Evolutionary conservation across 495 filamentous ascomycete genomes (phyloP).

Genomic region (Talaromyces ruber): DNA sequence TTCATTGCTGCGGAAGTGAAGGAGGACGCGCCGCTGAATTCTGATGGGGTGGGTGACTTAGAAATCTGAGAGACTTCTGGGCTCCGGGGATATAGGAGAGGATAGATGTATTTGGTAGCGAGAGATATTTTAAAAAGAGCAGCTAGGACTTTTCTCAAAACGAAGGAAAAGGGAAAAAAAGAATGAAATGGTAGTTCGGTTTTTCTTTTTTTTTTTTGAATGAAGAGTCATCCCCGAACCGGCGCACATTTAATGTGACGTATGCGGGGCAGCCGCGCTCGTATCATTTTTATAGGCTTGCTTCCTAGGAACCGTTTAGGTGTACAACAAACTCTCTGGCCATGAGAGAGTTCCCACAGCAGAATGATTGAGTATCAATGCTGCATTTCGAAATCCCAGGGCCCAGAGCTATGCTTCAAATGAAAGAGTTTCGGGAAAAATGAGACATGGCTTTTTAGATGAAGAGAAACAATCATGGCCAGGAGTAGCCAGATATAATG

Average conservation of each 20-base stretch:
- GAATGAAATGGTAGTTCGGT: conserved; percentile 12
- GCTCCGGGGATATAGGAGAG: not conserved
- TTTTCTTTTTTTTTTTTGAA: conserved; percentile 26
- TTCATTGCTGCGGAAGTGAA: conserved; percentile 61
- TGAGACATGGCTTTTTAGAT: not conserved
- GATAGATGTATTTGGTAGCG: not conserved
- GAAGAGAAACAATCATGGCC: not conserved
- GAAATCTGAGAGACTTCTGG: too few relatives aligned
- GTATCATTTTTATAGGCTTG: not conserved
- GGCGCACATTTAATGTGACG: conserved; percentile 23
- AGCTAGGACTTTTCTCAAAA: not conserved
- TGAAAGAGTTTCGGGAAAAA: not conserved
- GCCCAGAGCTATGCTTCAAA: not conserved
- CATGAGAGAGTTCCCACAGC: not conserved
- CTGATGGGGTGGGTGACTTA: not conserved
- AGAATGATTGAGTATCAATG: not conserved
- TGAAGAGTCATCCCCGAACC: not conserved
- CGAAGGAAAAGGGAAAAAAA: not conserved
- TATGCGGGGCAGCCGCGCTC: conserved; percentile 32
- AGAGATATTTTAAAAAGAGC: not conserved
- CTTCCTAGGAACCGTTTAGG: not conserved
- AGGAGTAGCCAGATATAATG: not conserved
- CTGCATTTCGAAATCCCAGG: not conserved
- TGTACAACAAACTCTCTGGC: not conserved
- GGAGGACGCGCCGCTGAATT: not conserved